Conservation (phyloP, 306 rosid genomes). For the Cucurbita ficifolia region DNA sequence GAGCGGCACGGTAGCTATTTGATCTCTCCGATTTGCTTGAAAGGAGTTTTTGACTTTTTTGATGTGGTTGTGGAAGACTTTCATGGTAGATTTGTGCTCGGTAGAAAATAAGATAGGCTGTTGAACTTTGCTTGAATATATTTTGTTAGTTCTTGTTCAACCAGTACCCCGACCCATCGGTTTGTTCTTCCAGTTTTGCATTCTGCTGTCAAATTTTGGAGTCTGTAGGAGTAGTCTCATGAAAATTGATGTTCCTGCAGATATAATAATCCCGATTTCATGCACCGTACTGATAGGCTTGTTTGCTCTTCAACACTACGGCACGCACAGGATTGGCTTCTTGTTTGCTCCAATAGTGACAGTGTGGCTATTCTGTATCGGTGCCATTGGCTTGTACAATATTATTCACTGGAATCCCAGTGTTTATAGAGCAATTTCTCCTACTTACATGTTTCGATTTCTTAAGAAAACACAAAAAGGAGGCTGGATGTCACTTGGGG, state of each 20-base stretch:
- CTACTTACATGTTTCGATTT: conserved; percentile 47
- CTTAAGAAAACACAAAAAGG: conserved; percentile 50
- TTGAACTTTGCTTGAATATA: not conserved
- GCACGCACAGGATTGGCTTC: conserved; percentile 90
- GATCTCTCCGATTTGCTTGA: not conserved
- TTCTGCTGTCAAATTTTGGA: not conserved
- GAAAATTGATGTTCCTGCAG: conserved; percentile 34
- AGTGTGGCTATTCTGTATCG: conserved; percentile 72
- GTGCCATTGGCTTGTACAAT: conserved; percentile 76
- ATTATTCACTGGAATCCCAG: conserved; percentile 58
- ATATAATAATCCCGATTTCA: conserved; percentile 64
- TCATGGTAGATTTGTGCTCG: too few species aligned
- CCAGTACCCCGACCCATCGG: not conserved
- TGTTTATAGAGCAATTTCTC: conserved; percentile 61
- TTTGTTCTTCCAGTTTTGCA: not conserved
- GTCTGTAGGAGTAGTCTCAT: not conserved
- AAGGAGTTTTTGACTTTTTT: not conserved
- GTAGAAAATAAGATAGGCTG: not conserved
- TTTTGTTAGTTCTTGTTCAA: not conserved
- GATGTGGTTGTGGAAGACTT: not conserved
- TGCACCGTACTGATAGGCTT: conserved; percentile 68
- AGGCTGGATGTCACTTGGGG: conserved; percentile 93
- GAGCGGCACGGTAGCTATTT: not conserved
- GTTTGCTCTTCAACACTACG: conserved; percentile 93
- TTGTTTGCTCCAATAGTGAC: conserved; percentile 80